These are phyloP conservation scores for Aureoboletus auriporus DNA, from an alignment of 768 basidiomycete genomes.

Conservation along the genomic window DNA sequence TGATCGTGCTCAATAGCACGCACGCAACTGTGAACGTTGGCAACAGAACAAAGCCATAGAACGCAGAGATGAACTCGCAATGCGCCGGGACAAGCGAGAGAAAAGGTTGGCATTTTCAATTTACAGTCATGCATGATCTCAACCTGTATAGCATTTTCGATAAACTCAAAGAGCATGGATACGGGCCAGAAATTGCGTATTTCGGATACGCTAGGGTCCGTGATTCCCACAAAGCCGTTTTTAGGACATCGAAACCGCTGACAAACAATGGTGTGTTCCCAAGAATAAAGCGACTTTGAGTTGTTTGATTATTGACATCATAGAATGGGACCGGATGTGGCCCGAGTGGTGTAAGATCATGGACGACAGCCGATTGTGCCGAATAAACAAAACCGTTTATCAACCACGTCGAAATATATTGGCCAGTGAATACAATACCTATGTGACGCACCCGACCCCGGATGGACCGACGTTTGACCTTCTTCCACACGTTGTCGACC, in stretches of 20 bases:
- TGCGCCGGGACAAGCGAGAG: not conserved
- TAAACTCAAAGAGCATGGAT: constrained; percentile 6
- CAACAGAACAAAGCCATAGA: not conserved
- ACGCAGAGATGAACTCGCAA: not conserved
- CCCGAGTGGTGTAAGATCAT: not conserved
- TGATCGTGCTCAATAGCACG: constrained; percentile 2
- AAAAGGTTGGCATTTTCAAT: not conserved
- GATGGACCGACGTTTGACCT: not conserved
- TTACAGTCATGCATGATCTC: not conserved
- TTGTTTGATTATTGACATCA: not conserved
- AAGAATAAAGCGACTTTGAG: no score
- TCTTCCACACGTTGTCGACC: constrained; percentile 8
- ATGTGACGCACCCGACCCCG: not conserved
- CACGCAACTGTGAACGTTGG: not conserved
- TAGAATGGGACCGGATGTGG: constrained; percentile 13
- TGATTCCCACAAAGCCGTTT: not conserved
- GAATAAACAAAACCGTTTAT: not conserved
- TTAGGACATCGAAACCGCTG: constrained; percentile 2
- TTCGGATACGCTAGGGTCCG: not conserved
- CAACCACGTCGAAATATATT: constrained; percentile 1
- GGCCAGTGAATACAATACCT: not conserved
- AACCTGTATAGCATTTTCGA: constrained; percentile 3
- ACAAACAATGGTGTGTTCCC: constrained; percentile 6
- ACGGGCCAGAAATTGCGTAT: not conserved
- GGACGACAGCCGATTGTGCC: not conserved